Conservation (phyloP, 768 basidiomycete species). For the Termitomyces sp. region DNA sequence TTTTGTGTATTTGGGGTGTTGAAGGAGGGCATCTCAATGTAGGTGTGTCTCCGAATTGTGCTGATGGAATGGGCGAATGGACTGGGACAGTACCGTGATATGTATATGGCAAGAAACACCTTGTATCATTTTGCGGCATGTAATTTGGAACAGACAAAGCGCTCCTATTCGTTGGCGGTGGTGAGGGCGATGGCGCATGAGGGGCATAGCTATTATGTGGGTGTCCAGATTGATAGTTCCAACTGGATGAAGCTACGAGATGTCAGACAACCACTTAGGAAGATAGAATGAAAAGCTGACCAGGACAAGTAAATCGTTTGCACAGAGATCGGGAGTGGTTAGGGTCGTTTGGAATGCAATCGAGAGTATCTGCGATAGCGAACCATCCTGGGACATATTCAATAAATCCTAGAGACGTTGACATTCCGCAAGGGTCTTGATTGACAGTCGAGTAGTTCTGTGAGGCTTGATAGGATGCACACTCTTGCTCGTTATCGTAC, state of each 20-base stretch:
- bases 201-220: background rate
- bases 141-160: background rate
- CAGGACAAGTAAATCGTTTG: background rate
- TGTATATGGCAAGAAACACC: background rate
- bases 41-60: background rate
- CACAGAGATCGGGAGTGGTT: background rate
- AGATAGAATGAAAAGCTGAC: background rate
- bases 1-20: background rate
- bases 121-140: background rate
- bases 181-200: background rate
- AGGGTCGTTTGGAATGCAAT: background rate
- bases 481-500: background rate
- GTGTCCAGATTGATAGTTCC: background rate
- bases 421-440: background rate
- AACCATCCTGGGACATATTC: background rate
- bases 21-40: background rate
- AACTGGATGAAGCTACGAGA: background rate
- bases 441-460: background rate
- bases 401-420: background rate
- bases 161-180: background rate
- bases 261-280: background rate
- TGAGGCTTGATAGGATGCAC: background rate
- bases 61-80: background rate
- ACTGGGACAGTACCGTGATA: background rate
- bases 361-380: background rate